phyloP scores from a whole-genome alignment of 495 filamentous ascomycete species.

The Penicillium antarcticum region DNA sequence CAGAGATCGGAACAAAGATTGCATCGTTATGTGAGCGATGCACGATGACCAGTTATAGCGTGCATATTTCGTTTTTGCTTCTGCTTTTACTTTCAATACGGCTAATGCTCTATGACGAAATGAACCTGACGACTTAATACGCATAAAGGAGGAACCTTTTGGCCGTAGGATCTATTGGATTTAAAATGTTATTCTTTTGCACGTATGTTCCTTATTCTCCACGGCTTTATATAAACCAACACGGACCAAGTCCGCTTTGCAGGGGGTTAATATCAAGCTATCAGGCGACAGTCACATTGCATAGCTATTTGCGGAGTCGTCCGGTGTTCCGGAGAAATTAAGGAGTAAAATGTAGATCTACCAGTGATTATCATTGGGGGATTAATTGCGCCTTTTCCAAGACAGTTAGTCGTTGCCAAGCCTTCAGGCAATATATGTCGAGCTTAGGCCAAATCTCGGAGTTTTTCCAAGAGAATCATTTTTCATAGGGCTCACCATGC shows the following conservation, averaged over 20 bases:
- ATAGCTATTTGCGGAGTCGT: neutral
- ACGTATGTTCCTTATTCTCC: slow-evolving; percentile 10
- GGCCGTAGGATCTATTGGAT: neutral
- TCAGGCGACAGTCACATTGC: neutral
- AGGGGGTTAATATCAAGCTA: neutral
- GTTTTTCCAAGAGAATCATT: too few species aligned
- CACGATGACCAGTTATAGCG: neutral
- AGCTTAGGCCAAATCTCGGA: neutral
- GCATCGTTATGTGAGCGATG: slow-evolving; percentile 41
- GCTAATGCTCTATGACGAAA: slow-evolving; percentile 15
- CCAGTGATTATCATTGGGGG: neutral
- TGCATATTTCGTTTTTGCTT: neutral
- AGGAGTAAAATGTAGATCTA: neutral
- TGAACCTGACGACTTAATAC: slow-evolving; percentile 15
- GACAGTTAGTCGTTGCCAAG: neutral
- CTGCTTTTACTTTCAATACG: neutral
- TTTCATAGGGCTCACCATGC: neutral
- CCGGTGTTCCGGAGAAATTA: slow-evolving; percentile 1
- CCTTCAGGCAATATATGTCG: neutral
- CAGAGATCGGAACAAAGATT: slow-evolving; percentile 36
- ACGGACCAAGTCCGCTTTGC: slow-evolving; percentile 13
- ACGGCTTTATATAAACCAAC: slow-evolving; percentile 14
- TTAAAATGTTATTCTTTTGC: neutral
- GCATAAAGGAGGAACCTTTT: slow-evolving; percentile 1
- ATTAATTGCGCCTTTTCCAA: neutral